Conservation (phyloP, 495 filamentous ascomycete genomes). For the Cercophora scortea region DNA sequence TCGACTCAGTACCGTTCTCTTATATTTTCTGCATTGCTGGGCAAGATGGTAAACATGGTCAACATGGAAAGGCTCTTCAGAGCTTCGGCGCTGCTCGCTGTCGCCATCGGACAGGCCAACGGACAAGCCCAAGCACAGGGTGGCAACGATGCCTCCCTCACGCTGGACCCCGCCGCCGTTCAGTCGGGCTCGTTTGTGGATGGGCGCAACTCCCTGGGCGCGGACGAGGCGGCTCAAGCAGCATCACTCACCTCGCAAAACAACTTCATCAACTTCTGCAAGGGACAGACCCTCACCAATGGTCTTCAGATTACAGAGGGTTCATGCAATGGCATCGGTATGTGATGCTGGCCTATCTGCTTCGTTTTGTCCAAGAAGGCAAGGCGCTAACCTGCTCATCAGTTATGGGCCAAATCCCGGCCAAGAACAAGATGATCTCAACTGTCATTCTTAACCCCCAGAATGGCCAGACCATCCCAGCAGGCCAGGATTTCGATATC, state of each 20-base stretch:
- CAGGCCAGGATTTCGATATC: conserved; percentile 43
- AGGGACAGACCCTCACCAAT: conserved; percentile 46
- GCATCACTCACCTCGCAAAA: conserved; percentile 28
- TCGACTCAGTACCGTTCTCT: background rate
- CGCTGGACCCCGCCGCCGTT: conserved; percentile 13
- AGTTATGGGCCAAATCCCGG: conserved; percentile 57
- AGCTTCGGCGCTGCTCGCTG: conserved; percentile 8
- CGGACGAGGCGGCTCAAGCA: conserved; percentile 13
- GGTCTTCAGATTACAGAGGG: conserved; percentile 41
- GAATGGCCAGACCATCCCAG: conserved; percentile 27
- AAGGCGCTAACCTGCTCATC: conserved; percentile 1
- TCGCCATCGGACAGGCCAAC: conserved; percentile 12
- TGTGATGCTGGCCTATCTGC: conserved; percentile 15
- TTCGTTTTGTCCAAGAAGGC: background rate
- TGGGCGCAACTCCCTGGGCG: conserved; percentile 14
- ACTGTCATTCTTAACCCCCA: conserved; percentile 43
- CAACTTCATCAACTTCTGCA: conserved; percentile 49
- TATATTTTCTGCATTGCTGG: background rate
- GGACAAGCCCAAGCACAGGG: conserved; percentile 1
- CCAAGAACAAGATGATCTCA: conserved; percentile 48
- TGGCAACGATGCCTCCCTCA: background rate
- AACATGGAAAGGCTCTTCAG: conserved; percentile 1
- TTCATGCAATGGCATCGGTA: conserved; percentile 48
- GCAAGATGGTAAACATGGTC: conserved; percentile 9
- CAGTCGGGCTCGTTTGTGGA: conserved; percentile 19